A percentile compares a stretch with the other conserved stretches of the same genome.
phyloP scores from a whole-genome alignment of 2,329 filamentous ascomycete species.

The Lasiodiplodia sp. region DNA sequence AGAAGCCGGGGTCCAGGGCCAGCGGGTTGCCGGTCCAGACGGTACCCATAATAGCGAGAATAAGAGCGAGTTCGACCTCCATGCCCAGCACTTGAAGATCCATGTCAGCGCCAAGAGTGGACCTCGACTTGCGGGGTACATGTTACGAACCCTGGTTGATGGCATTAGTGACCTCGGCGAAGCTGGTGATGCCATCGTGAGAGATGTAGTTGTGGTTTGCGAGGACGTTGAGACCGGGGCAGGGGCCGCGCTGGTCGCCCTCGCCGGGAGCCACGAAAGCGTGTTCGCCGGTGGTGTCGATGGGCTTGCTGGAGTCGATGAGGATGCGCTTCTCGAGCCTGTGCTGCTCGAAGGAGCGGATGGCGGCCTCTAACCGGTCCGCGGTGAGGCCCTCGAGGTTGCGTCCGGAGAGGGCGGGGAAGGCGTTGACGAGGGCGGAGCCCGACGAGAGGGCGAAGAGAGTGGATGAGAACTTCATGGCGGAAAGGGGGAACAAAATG shows the following conservation, averaged over 20 bases:
- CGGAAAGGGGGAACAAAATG: constrained; percentile 3
- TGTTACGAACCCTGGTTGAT: constrained; percentile 21
- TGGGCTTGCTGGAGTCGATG: constrained; percentile 11
- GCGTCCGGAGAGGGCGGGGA: constrained; percentile 31
- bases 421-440: constrained; percentile 30
- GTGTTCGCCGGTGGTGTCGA: constrained; percentile 28
- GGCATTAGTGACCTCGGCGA: constrained; percentile 22
- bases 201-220: constrained; percentile 47
- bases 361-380: constrained; percentile 32
- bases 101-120: constrained; percentile 12
- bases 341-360: constrained; percentile 32
- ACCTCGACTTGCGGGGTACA: background rate
- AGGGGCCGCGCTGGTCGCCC: constrained; percentile 38
- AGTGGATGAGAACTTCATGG: constrained; percentile 34
- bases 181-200: constrained; percentile 31
- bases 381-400: constrained; percentile 30
- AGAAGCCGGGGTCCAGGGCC: constrained; percentile 52
- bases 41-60: constrained; percentile 42
- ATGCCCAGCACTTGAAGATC: constrained; percentile 35
- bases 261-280: constrained; percentile 29
- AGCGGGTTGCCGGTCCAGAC: constrained; percentile 55
- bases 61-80: constrained; percentile 39
- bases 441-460: constrained; percentile 32
- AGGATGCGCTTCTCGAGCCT: constrained; percentile 32
- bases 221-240: constrained; percentile 44